Conservation (phyloP, 139 green algal species). For the Haematococcus sp. region DNA sequence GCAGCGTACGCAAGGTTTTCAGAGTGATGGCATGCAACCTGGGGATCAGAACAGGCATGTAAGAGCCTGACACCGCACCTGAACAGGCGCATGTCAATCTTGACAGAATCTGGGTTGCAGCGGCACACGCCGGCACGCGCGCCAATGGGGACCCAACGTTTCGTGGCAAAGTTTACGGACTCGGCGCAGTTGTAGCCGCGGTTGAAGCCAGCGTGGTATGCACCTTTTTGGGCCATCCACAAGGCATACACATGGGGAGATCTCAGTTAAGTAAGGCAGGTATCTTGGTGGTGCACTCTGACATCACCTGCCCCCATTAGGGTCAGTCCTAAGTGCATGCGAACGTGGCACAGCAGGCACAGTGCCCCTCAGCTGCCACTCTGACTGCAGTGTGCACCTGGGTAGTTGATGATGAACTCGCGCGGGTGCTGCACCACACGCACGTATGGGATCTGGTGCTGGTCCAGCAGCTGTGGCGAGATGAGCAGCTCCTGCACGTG, state of each 20-base stretch:
- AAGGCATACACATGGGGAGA: too few relatives aligned
- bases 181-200: too few relatives aligned
- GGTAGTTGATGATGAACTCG: constrained; percentile 84
- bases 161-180: constrained; percentile 47
- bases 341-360: too few relatives aligned
- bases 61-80: neutral
- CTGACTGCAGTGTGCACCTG: constrained; percentile 58
- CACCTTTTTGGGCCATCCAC: too few relatives aligned
- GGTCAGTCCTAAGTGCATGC: too few relatives aligned
- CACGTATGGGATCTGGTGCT: constrained; percentile 51
- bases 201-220: constrained; percentile 73
- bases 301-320: too few relatives aligned
- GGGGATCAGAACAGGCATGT: too few relatives aligned
- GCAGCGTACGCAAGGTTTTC: too few relatives aligned
- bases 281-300: too few relatives aligned
- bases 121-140: constrained; percentile 17
- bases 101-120: constrained; percentile 56
- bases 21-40: too few relatives aligned
- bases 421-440: constrained; percentile 33
- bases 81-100: constrained; percentile 83
- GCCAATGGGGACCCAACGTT: constrained; percentile 39
- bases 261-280: too few relatives aligned
- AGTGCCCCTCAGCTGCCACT: too few relatives aligned
- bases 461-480: constrained; percentile 37
- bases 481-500: constrained; percentile 65